Conservation (phyloP, 2,329 filamentous ascomycete species). For the Microcyclospora pomicola region DNA sequence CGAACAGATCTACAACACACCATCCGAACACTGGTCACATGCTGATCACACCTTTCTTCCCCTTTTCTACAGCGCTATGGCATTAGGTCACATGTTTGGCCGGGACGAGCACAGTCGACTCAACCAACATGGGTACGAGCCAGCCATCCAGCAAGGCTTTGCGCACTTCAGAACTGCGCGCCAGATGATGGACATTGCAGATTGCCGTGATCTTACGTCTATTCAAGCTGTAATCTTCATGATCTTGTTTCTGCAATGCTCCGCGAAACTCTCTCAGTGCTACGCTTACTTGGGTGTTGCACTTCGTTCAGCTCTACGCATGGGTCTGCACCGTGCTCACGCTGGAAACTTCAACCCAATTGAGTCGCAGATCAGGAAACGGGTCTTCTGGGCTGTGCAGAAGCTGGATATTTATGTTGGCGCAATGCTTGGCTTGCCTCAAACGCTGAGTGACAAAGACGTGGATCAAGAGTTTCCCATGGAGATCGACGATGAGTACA, state of each 20-base stretch:
- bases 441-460: slow-evolving; percentile 35
- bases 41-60: slow-evolving; percentile 35
- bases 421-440: slow-evolving; percentile 36
- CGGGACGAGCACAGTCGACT: slow-evolving; percentile 24
- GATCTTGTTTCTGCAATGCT: slow-evolving; percentile 40
- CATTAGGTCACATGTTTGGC: slow-evolving; percentile 35
- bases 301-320: slow-evolving; percentile 35
- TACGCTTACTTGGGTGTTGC: slow-evolving; percentile 40
- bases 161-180: slow-evolving; percentile 36
- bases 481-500: slow-evolving; percentile 38
- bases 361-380: slow-evolving; percentile 35
- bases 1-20: slow-evolving; percentile 61
- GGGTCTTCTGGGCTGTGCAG: slow-evolving; percentile 38
- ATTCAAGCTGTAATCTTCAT: slow-evolving; percentile 40
- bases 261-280: slow-evolving; percentile 38
- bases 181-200: slow-evolving; percentile 38
- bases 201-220: slow-evolving; percentile 36
- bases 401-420: slow-evolving; percentile 41
- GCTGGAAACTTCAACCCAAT: slow-evolving; percentile 33
- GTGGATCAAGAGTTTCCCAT: slow-evolving; percentile 35
- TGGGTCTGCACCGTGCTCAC: slow-evolving; percentile 38
- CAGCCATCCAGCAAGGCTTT: slow-evolving; percentile 36
- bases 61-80: slow-evolving; percentile 34
- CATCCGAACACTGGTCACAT: slow-evolving; percentile 34
- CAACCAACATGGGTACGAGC: slow-evolving; percentile 30